Evolutionary conservation across 1,284 basidiomycete species (phyloP).

Genomic region (Sporisorium iseilematis-ciliati): DNA sequence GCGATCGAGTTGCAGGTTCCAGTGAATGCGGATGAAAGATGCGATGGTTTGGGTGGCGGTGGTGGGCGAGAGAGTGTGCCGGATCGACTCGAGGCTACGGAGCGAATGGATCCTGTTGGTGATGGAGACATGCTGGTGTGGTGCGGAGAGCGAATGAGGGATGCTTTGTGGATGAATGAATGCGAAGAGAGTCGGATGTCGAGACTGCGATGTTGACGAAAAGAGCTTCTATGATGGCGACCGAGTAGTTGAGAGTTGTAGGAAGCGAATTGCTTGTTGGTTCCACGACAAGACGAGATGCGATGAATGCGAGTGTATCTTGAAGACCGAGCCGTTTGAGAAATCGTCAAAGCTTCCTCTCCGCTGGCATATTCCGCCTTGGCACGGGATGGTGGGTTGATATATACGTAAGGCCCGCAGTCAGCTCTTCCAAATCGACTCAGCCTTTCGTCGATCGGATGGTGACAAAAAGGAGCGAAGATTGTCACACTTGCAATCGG

Average conservation of each 20-base stretch:
- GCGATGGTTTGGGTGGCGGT: conserved; percentile 55
- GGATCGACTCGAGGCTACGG: conserved; percentile 27
- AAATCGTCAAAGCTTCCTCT: too few species aligned
- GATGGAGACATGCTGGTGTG: conserved; percentile 7
- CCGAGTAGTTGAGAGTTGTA: background rate
- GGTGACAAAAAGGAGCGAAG: background rate
- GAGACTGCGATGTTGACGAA: background rate
- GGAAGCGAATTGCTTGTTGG: too few species aligned
- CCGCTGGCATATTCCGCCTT: too few species aligned
- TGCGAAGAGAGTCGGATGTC: background rate
- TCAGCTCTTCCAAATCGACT: background rate
- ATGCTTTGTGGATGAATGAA: too few species aligned
- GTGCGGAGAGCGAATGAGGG: background rate
- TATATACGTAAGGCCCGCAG: too few species aligned
- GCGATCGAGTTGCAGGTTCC: conserved; percentile 61
- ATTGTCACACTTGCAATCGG: background rate
- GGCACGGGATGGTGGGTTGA: too few species aligned
- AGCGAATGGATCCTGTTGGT: conserved; percentile 24
- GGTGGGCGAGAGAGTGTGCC: conserved; percentile 45
- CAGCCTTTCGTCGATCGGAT: background rate
- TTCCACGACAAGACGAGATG: too few species aligned
- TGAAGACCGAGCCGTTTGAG: too few species aligned
- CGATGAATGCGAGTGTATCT: too few species aligned
- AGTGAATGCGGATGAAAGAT: conserved; percentile 55
- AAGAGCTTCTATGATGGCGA: background rate